Evolutionary conservation across 148 eudicot genomes (phyloP), one percentile per base, ranked within the genome.

Genomic region (Heliamphora exappendiculata): DNA sequence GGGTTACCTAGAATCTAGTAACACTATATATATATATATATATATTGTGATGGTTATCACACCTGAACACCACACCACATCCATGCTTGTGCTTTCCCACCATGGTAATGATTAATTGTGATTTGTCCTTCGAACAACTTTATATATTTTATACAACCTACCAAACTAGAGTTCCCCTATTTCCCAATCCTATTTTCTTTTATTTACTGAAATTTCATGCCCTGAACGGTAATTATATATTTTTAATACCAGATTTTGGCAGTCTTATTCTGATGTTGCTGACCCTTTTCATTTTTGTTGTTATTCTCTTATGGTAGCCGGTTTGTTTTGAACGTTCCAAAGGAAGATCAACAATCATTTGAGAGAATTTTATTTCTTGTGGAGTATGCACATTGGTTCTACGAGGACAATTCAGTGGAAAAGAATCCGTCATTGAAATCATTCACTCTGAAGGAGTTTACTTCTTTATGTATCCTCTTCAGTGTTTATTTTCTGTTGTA

Each of bases 341-440:
- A 96, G 81, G 99, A 96, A 87, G 98, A 95, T 70, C 98, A 90
- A 62, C 94, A 92, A 71, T 95, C 98, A 36, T 95, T 95, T 70
- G 98, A 95, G 90, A 86, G 98, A 83, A 91, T 95, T 73, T 76
- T 95, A 77, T 96, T 96, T 89, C 94, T 96, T 24, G 97, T 93
- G 73, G 99, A 96, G 84, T 91, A 90, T 85, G 99, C 98, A 34
- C 98, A 96, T 79, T 96, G 99, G 99, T 96, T 91, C 80, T 96
- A 96, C 29, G 99, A 96, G 80, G 99, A 96, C 84, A 93, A 91
- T 79, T 83, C 98, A 17, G 99, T 96, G 64, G 99, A 96, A 84
- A 89, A 91, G 50, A 88, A 96, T 81, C 99, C 99, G 3, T 93
- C 99, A 1, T 64, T 96, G 75, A 96, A 93, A 75, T 96, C 99